Evolutionary conservation across 208 protist genomes (phyloP).

Genomic region (Naegleria lovaniensis): DNA sequence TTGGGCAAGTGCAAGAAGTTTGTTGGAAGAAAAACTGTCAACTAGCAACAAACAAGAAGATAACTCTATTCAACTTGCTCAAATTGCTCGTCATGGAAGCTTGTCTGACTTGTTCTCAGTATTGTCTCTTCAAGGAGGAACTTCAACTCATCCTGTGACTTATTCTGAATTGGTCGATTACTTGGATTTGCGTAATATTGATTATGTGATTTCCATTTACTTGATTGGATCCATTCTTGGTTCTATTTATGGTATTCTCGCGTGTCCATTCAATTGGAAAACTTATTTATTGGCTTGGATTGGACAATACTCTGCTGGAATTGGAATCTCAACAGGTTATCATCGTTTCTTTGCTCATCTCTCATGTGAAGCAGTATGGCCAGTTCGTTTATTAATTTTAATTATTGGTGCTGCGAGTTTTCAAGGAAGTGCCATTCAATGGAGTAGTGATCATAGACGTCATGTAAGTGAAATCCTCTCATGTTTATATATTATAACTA

Average conservation of each 20-base stretch:
- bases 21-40: too few relatives aligned
- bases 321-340: slow-evolving; percentile 77
- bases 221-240: not conserved
- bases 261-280: slow-evolving; percentile 52
- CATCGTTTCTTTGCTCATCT: slow-evolving; percentile 79
- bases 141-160: too few relatives aligned
- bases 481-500: too few relatives aligned
- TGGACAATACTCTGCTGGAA: slow-evolving; percentile 68
- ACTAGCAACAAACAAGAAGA: too few relatives aligned
- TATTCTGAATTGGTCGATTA: not conserved
- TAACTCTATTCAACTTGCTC: too few relatives aligned
- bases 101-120: too few relatives aligned
- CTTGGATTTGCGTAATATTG: not conserved
- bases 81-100: too few relatives aligned
- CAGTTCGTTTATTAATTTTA: slow-evolving; percentile 62
- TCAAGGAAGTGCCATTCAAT: slow-evolving; percentile 77
- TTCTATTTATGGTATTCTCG: not conserved
- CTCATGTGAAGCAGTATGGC: slow-evolving; percentile 56
- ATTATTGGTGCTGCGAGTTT: slow-evolving; percentile 70
- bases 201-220: not conserved
- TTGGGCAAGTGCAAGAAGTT: too few relatives aligned
- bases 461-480: too few relatives aligned
- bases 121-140: too few relatives aligned
- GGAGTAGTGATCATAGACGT: slow-evolving; percentile 40
- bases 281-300: slow-evolving; percentile 58